Evolutionary conservation across 225 moss, liverwort and hornwort species (phyloP).

Genomic region (Rhytidiadelphus loreus): DNA sequence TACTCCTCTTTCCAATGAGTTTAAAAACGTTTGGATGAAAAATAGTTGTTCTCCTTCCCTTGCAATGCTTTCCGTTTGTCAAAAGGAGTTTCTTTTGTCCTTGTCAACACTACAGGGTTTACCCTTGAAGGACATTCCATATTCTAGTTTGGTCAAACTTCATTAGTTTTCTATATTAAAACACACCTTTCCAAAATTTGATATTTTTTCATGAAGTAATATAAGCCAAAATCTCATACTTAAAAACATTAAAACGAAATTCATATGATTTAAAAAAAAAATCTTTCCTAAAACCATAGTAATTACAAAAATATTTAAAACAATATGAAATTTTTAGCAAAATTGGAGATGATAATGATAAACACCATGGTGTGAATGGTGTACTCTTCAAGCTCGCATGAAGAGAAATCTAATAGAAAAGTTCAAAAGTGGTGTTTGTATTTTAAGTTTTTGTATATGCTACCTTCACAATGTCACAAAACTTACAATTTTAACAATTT

Average conservation of each 20-base stretch:
- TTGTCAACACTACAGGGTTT: accelerated
- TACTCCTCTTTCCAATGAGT: accelerated
- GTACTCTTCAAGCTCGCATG: accelerated
- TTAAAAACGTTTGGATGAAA: background rate
- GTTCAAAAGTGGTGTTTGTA: background rate
- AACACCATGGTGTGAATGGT: background rate
- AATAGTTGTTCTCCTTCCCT: accelerated
- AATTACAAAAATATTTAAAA: background rate
- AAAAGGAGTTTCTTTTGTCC: background rate
- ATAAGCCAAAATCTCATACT: background rate
- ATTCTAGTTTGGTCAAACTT: background rate
- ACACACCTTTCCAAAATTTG: too few relatives aligned
- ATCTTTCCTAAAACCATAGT: background rate
- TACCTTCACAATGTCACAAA: background rate
- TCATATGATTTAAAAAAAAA: background rate
- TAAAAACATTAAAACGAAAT: too few relatives aligned
- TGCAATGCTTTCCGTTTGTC: background rate
- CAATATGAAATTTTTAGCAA: background rate
- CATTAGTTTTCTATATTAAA: too few relatives aligned
- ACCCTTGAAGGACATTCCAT: accelerated
- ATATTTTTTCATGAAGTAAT: too few relatives aligned
- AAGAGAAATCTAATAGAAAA: background rate
- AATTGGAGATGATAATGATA: background rate
- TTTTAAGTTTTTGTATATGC: background rate
- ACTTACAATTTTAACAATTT: background rate